Percentiles rank a stretch among this genome's conserved stretches.
Evolutionary conservation across 805 yeast genomes (phyloP).

Genomic region (Debaryomyces hansenii): DNA sequence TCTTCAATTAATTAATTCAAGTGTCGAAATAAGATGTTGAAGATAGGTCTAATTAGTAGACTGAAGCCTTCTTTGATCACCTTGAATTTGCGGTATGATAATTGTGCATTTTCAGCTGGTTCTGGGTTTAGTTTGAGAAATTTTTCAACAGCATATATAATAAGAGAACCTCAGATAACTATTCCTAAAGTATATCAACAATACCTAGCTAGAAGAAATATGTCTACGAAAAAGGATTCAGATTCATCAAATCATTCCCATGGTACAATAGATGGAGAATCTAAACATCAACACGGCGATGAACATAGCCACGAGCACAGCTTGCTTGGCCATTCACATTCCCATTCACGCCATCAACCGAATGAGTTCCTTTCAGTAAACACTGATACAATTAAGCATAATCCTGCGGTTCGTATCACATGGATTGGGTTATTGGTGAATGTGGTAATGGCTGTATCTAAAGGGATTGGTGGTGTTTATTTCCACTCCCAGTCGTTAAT

Average conservation of each 20-base stretch:
- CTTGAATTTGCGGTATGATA: neutral
- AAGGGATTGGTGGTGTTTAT: slow-evolving; percentile 83
- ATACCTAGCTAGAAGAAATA: neutral
- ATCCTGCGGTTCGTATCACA: slow-evolving; percentile 91
- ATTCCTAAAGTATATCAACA: neutral
- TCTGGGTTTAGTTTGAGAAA: neutral
- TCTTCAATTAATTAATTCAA: too few relatives aligned
- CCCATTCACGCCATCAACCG: slow-evolving; percentile 48
- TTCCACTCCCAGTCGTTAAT: slow-evolving; percentile 93
- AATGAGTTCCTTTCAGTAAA: slow-evolving; percentile 36
- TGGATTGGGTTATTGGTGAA: slow-evolving; percentile 88
- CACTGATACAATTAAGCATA: slow-evolving; percentile 32
- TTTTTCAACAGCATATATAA: slow-evolving; percentile 1
- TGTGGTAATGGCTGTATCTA: slow-evolving; percentile 80
- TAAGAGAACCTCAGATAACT: neutral
- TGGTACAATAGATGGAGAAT: neutral
- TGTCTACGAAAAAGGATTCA: neutral
- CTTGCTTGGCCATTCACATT: slow-evolving; percentile 35
- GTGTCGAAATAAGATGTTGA: neutral
- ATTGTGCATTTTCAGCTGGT: neutral
- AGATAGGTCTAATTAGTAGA: neutral
- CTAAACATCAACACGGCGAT: slow-evolving; percentile 6
- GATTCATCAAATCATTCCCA: neutral
- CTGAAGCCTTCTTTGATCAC: neutral
- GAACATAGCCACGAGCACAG: slow-evolving; percentile 13